phyloP scores from a whole-genome alignment of 129 eudicot genomes.

The carrot (Daucus carota) region DH1_v3.0 NC_030386.2:35833501-35834000 shows the following conservation, averaged over 20 bases:
- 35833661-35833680: slow-evolving; percentile 14
- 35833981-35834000: too few species aligned
- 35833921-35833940: not conserved
- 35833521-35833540: not conserved
- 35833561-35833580: not conserved
- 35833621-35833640: not conserved
- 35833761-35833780: not conserved
- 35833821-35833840: not conserved
- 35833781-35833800: not conserved
- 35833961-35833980: too few species aligned
- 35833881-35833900: not conserved
- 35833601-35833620: slow-evolving; percentile 1
- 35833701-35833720: slow-evolving; percentile 10
- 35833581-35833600: not conserved
- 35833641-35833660: not conserved
- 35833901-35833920: not conserved
- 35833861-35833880: not conserved
- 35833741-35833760: not conserved
- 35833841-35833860: not conserved
- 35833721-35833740: slow-evolving; percentile 6
- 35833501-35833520: not conserved
- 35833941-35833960: not conserved
- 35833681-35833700: slow-evolving; percentile 8
- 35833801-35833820: not conserved
- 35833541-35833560: not conserved